Evolutionary conservation across 306 rosid genomes (phyloP), one percentile per base, ranked within the genome.

Genomic region (Sechiopsis laciniata): DNA sequence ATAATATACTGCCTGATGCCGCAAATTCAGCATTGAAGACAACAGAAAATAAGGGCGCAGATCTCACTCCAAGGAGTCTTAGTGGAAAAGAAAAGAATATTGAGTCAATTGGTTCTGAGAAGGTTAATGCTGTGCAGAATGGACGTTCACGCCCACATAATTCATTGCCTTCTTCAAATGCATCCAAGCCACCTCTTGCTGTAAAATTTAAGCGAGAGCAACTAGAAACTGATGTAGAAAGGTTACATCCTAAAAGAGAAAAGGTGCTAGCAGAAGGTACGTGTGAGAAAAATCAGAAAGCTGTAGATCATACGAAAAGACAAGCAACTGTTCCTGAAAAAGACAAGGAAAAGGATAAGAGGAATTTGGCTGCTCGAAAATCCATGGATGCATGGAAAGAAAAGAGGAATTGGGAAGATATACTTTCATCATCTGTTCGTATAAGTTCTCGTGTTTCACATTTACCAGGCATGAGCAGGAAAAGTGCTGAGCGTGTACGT

Each of bases 361-460:
- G 89, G 80, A 84, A 79, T 81, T 65, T 74, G 62, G 87, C 87
- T 78, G 82, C 85, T 12, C 85, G 97, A 82, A 90, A 83, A 72
- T 94, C 95, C 76, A 74, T 90, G 98, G 86, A 89, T 85, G 98
- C 98, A 83, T 94, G 98, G 98, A 94, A 89, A 76, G 97, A 90
- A 84, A 90, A 89, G 83, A 88, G 98, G 80, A 87, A 94, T 75
- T 94, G 98, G 98, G 91, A 83, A 82, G 95, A 94, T 77, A 89
- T 94, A 77, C 97, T 94, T 72, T 89, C 96, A 67, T 94, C 97
- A 79, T 89, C 97, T 51, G 83, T 77, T 77, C 96, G 92, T 53
- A 87, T 81, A 65, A 87, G 97, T 85, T 89, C 97, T 37, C 96
- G 96, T 22, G 81, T 80, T 77, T 85, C 97, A 55, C 86, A 88